Percentiles rank a stretch among this genome's conserved stretches.
Evolutionary conservation across 1,284 basidiomycete species (phyloP).

Genomic region (Ceratobasidium sp.): DNA sequence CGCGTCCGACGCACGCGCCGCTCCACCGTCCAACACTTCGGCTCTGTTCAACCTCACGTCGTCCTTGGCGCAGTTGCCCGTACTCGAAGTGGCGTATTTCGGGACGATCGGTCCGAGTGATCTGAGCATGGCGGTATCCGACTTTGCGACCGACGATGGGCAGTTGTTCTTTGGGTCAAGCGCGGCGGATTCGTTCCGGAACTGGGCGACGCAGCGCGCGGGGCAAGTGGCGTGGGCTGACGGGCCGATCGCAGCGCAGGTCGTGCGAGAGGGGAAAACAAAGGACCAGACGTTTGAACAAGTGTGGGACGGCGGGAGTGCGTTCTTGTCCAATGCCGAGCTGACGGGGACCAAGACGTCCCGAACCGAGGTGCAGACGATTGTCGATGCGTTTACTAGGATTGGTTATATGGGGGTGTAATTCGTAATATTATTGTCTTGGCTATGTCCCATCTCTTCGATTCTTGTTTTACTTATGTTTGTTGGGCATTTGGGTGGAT

Average conservation of each 20-base stretch:
- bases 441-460: background rate
- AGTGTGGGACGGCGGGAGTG: constrained; percentile 57
- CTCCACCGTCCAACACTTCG: constrained; percentile 56
- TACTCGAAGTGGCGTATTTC: constrained; percentile 66
- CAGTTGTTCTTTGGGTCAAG: constrained; percentile 66
- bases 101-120: constrained; percentile 60
- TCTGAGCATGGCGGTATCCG: constrained; percentile 57
- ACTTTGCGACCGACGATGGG: constrained; percentile 59
- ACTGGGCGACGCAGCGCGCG: constrained; percentile 60
- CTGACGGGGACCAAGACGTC: constrained; percentile 35
- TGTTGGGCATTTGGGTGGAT: no score
- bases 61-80: constrained; percentile 57
- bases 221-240: constrained; percentile 60
- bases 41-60: constrained; percentile 48
- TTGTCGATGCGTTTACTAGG: constrained; percentile 37
- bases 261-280: constrained; percentile 59
- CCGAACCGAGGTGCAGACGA: constrained; percentile 29
- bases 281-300: constrained; percentile 55
- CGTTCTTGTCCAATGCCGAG: constrained; percentile 36
- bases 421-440: constrained; percentile 14
- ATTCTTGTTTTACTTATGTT: background rate
- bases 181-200: constrained; percentile 56
- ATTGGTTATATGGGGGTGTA: constrained; percentile 40
- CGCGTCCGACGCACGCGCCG: constrained; percentile 44
- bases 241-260: constrained; percentile 55